Evolutionary conservation across 2,329 filamentous ascomycete genomes (phyloP).

Genomic region (Aspergillus phoenicis): DNA sequence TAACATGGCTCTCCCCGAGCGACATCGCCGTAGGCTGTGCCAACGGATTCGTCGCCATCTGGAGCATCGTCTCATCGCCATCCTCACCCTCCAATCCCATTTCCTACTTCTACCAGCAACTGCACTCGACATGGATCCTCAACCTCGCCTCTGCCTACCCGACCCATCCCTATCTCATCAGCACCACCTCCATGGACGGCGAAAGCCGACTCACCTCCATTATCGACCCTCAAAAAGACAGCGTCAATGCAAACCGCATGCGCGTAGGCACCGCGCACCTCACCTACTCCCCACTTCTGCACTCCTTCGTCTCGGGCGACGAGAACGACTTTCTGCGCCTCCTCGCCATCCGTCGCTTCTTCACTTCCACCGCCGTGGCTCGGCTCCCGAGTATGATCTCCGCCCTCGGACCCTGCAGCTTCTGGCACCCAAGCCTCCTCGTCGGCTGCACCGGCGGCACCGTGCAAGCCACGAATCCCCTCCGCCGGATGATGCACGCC

Average conservation of each 20-base stretch:
- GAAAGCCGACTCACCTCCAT: slow-evolving; percentile 59
- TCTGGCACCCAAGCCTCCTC: slow-evolving; percentile 57
- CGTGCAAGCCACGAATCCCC: slow-evolving; percentile 55
- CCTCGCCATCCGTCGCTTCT: slow-evolving; percentile 56
- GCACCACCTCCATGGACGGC: slow-evolving; percentile 58
- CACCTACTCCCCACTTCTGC: slow-evolving; percentile 58
- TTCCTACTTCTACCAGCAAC: slow-evolving; percentile 41
- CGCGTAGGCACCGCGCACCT: slow-evolving; percentile 54
- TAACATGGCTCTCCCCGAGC: slow-evolving; percentile 60
- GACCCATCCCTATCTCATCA: slow-evolving; percentile 54
- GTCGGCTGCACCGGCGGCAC: slow-evolving; percentile 56
- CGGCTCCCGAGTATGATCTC: slow-evolving; percentile 45
- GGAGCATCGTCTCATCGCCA: slow-evolving; percentile 44
- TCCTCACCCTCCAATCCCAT: slow-evolving; percentile 21
- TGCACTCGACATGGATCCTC: slow-evolving; percentile 44
- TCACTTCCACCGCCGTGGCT: slow-evolving; percentile 52
- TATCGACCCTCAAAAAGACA: slow-evolving; percentile 49
- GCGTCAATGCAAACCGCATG: slow-evolving; percentile 49
- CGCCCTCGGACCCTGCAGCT: slow-evolving; percentile 37
- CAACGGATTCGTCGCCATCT: slow-evolving; percentile 60
- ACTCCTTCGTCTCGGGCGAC: slow-evolving; percentile 57
- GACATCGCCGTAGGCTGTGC: slow-evolving; percentile 59
- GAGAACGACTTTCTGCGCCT: slow-evolving; percentile 56
- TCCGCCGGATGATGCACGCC: slow-evolving; percentile 53
- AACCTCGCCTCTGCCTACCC: slow-evolving; percentile 55